Evolutionary conservation across 805 yeast genomes (phyloP).

Genomic region (Brettanomyces sp.): DNA sequence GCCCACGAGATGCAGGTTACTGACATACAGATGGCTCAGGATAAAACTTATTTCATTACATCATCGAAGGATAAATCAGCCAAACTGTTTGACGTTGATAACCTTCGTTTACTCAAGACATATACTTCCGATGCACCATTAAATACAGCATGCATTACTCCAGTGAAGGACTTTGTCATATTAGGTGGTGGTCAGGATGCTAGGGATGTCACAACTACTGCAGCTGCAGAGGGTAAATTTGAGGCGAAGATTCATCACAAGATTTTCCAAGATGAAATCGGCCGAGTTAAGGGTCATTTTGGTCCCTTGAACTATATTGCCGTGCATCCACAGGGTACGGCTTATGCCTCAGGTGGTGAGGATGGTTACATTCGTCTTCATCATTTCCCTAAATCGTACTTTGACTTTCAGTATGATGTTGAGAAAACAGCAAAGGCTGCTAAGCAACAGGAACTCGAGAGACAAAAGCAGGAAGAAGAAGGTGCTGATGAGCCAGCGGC

Average conservation of each 20-base stretch:
- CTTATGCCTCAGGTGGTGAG: conserved; percentile 96
- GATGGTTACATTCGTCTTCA: conserved; percentile 96
- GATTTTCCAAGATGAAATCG: conserved; percentile 90
- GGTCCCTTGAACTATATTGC: conserved; percentile 96
- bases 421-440: conserved; percentile 61
- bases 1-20: conserved; percentile 75
- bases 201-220: conserved; percentile 94
- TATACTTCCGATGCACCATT: conserved; percentile 86
- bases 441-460: conserved; percentile 6
- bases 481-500: background rate
- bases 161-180: conserved; percentile 82
- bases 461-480: conserved; percentile 3
- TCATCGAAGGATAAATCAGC: conserved; percentile 89
- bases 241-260: conserved; percentile 96
- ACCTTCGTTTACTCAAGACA: conserved; percentile 60
- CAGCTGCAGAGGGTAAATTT: conserved; percentile 87
- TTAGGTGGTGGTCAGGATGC: conserved; percentile 99
- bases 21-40: conserved; percentile 85
- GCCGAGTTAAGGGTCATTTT: conserved; percentile 96
- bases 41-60: conserved; percentile 82
- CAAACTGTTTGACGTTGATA: conserved; percentile 66
- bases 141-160: conserved; percentile 92
- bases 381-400: conserved; percentile 85
- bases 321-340: conserved; percentile 87
- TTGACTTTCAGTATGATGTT: conserved; percentile 86